Conservation (phyloP, 352 stramenopile genomes). For the Pythium grandisporangium region DNA sequence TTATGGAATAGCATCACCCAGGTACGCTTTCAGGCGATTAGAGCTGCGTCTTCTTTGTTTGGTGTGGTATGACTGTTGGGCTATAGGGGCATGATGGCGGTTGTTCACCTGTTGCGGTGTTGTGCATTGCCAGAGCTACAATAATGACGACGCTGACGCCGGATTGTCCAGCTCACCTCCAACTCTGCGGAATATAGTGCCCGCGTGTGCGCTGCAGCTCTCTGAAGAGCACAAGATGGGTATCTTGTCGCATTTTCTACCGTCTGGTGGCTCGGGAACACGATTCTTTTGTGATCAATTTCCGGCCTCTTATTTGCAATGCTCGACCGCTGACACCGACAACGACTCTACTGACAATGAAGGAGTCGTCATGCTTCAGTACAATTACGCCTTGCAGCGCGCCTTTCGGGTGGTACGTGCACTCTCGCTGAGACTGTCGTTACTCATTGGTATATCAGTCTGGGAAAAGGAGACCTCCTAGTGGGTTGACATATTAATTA, state of each 20-base stretch:
- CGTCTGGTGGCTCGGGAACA: constrained; percentile 42
- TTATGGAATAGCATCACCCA: no score
- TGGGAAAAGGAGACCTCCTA: no score
- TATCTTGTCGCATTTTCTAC: constrained; percentile 62
- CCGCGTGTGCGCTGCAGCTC: constrained; percentile 38
- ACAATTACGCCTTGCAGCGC: constrained; percentile 75
- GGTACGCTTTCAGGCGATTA: no score
- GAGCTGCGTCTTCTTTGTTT: not conserved
- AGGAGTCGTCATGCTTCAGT: constrained; percentile 20
- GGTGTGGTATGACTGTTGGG: no score
- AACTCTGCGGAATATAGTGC: constrained; percentile 53
- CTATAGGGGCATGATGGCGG: no score
- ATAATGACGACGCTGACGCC: constrained; percentile 20
- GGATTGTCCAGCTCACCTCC: constrained; percentile 15
- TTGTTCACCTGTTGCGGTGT: no score
- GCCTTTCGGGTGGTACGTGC: constrained; percentile 62
- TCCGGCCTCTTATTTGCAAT: constrained; percentile 55
- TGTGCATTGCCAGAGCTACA: constrained; percentile 30
- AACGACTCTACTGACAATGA: not conserved
- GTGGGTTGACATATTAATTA: no score
- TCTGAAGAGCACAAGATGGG: constrained; percentile 41
- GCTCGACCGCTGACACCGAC: constrained; percentile 3
- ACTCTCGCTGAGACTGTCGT: no score
- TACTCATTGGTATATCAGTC: no score
- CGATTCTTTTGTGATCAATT: constrained; percentile 69